Base-by-base conservation (phyloP, 345 rosid genomes). In the Microthlaspi erraticum region DNA sequence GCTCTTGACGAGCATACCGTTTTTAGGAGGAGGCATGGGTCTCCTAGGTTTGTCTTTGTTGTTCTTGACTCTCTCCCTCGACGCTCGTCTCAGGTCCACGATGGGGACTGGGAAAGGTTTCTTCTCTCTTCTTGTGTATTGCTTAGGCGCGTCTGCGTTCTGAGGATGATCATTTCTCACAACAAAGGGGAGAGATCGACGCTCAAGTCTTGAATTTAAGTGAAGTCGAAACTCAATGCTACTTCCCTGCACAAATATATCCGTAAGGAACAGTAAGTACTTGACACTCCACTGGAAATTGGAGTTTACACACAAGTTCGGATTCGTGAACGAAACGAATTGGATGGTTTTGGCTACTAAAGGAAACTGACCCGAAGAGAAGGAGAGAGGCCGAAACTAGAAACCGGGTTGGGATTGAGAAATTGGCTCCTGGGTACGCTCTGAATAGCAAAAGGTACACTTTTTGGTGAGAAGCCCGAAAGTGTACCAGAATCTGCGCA, bases 41-140 rank as follows among this genome's bases (percentile, higher is more conserved):
- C 72, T 82, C 71, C 59, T 86, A 37, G 97, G 95, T 45, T 83
- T 80, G 60, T 83, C 88, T 77, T 74, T 83, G 61, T 81, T 82
- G 49, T 87, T 88, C 80, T 89, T 91, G 51, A 85, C 77, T 78
- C 96, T 91, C 78, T 89, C 90, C 82, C 99, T 85, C 10, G 97
- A 97, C 52, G 93, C 93, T 67, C 97, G 86, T 70, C 99, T 83
- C 68, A 94, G 79, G 75, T 94, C 96, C 64, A 91, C 74, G 41
- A 89, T 80, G 11, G 99, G 99, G 19, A 76, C 65, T 0, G 90
- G 92, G 73, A 94, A 94, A 45, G 96, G 99, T 72, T 94, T 94
- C 82, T 89, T 94, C 81, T 91, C 95, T 70, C 87, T 86, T 71
- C 70, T 91, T 14, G 90, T 75, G 74, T 86, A 86, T 23, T 74